Percentiles rank a stretch among this genome's conserved stretches.
Evolutionary conservation across 805 yeast genomes (phyloP).

Genomic region (Saccharomycopsis fermentans): DNA sequence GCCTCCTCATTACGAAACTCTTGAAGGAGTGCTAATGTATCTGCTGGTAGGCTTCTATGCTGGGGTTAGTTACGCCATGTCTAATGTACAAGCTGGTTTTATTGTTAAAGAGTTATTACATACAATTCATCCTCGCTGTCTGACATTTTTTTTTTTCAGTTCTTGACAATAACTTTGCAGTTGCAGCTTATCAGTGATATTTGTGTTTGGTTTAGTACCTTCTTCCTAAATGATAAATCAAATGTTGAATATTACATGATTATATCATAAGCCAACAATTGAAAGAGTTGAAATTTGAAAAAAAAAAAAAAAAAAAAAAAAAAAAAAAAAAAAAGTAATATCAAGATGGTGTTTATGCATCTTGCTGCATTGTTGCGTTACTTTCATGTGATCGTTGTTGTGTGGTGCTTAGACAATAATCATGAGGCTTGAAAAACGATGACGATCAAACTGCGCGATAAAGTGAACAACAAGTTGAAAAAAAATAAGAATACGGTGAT

Average conservation of each 20-base stretch:
- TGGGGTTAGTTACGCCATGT: background rate
- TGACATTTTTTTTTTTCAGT: constrained; percentile 1
- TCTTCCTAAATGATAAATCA: background rate
- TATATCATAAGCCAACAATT: no score
- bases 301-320: background rate
- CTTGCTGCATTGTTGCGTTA: background rate
- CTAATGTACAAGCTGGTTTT: background rate
- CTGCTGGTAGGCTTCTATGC: constrained; percentile 29
- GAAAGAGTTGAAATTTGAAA: no score
- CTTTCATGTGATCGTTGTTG: background rate
- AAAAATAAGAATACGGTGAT: no score
- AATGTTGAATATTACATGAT: no score
- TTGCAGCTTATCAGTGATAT: no score
- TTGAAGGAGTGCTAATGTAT: constrained; percentile 43
- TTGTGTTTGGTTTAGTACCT: no score
- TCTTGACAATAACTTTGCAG: no score
- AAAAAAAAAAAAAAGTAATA: background rate
- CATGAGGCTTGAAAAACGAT: background rate
- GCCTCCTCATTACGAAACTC: constrained; percentile 61
- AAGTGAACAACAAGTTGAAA: no score
- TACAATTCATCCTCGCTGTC: constrained; percentile 19
- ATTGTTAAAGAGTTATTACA: background rate
- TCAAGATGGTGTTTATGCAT: background rate
- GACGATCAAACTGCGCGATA: no score
- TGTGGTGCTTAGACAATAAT: background rate